Evolutionary conservation across 2,329 filamentous ascomycete species (phyloP), one percentile per base, ranked within the genome.

Genomic region (Fusarium gaditjirri): DNA sequence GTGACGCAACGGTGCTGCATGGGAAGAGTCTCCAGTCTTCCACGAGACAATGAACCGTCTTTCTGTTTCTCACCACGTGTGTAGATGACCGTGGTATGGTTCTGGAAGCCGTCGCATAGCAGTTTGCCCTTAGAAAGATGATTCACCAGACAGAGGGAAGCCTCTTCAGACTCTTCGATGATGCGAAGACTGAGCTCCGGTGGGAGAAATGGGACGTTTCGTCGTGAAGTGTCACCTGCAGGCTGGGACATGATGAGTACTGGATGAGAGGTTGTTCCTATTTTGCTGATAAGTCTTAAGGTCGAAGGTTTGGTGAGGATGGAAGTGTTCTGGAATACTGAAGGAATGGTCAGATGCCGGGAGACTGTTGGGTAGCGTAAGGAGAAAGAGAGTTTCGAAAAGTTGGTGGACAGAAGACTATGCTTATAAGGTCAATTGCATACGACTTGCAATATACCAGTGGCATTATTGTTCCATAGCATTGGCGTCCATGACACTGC

Each of bases 371-470:
- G 8, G 17, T 27, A 6, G 17, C 27, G 3, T n/a, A 13, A 9
- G 9, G 13, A 38, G 5, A 5, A 52, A n/a, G 23, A 12, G 8
- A 6, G 2, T 12, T 52, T 21, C 9, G 5, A 12, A 38, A 5
- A 21, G 7, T 38, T 27, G 23, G 3, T 1, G 33, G 7, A 4
- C 13, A 16, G 7, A 52, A 13, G 33, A 5, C 19, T 21, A 8
- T 38, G 21, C 21, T 38, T 38, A 21, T 52, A 27, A 7, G 23
- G 4, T 7, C 5, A 13, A 12, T 27, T 25, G 11, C 8, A n/a
- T 4, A 2, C 2, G 5, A n/a, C 12, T 9, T 0, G 23, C 9
- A 11, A 14, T 4, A 36, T n/a, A 5, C 10, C 27, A 29, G 27
- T 29, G 27, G 27, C 27, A 8, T 29, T 29, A 8, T 29, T 29